phyloP scores from a whole-genome alignment of 805 yeast genomes.

The Candida caryicola region DNA sequence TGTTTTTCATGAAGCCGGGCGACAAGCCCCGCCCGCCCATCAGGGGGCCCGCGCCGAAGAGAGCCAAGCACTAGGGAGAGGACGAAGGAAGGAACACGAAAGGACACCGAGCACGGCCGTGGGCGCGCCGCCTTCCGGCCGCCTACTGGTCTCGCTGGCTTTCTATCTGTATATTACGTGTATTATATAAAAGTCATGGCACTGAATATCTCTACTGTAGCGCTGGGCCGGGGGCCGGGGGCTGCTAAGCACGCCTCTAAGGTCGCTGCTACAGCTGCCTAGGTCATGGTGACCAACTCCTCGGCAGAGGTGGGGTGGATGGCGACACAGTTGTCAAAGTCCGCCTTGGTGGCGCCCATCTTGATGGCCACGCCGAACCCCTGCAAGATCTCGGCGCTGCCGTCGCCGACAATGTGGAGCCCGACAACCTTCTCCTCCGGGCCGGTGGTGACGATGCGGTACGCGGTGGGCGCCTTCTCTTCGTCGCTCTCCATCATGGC shows the following conservation, averaged over 20 bases:
- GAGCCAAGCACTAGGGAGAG: slow-evolving; percentile 19
- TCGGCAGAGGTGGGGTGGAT: slow-evolving; percentile 99
- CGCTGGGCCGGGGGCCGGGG: too few species aligned
- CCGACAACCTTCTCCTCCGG: slow-evolving; percentile 92
- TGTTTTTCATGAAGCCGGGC: slow-evolving; percentile 60
- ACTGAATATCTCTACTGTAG: too few species aligned
- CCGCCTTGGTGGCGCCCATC: slow-evolving; percentile 98
- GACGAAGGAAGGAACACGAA: not conserved
- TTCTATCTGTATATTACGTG: not conserved
- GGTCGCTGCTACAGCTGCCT: slow-evolving; percentile 16
- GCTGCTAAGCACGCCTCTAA: too few species aligned
- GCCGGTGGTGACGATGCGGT: slow-evolving; percentile 78
- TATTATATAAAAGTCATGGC: too few species aligned
- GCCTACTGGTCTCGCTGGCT: too few species aligned
- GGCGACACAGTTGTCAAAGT: slow-evolving; percentile 94
- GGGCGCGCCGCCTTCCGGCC: too few species aligned
- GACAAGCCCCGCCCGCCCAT: slow-evolving; percentile 71
- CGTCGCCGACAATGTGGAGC: slow-evolving; percentile 88
- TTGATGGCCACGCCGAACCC: slow-evolving; percentile 98
- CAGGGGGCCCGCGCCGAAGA: slow-evolving; percentile 41
- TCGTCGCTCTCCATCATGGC: slow-evolving; percentile 67
- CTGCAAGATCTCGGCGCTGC: slow-evolving; percentile 88
- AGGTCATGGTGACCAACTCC: slow-evolving; percentile 81
- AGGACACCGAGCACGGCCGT: not conserved
- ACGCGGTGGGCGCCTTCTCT: slow-evolving; percentile 80